Conservation (phyloP, 2,329 filamentous ascomycete genomes). For the Tricladium varicosporioides region DNA sequence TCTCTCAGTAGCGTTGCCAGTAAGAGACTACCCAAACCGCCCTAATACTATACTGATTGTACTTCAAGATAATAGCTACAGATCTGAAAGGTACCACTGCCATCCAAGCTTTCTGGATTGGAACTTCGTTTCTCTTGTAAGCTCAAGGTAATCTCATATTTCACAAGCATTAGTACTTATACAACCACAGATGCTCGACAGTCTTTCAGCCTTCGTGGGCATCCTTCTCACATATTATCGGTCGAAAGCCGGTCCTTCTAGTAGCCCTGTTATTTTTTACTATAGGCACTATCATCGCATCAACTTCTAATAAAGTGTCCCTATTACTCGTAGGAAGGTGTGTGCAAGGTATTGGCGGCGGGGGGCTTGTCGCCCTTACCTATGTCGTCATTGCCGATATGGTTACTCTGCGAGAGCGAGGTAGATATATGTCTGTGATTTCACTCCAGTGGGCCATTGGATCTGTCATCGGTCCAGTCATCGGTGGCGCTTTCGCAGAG, state of each 20-base stretch:
- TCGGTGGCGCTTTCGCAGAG: conserved; percentile 43
- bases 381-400: conserved; percentile 45
- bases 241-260: conserved; percentile 23
- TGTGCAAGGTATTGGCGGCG: conserved; percentile 49
- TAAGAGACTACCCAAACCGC: conserved; percentile 12
- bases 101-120: conserved; percentile 66
- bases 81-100: conserved; percentile 46
- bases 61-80: conserved; percentile 50
- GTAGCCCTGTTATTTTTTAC: conserved; percentile 23
- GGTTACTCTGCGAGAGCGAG: conserved; percentile 41
- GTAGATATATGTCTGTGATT: conserved; percentile 35
- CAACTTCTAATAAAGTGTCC: conserved; percentile 28
- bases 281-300: conserved; percentile 32
- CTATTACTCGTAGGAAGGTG: conserved; percentile 35
- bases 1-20: conserved; percentile 36
- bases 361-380: conserved; percentile 45
- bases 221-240: conserved; percentile 27
- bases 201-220: conserved; percentile 50
- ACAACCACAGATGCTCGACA: conserved; percentile 46
- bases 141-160: conserved; percentile 22
- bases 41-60: background rate
- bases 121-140: conserved; percentile 59
- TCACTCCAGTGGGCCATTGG: conserved; percentile 29
- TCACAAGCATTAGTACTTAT: conserved; percentile 10
- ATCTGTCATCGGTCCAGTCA: conserved; percentile 33